Evolutionary conservation across 805 yeast species (phyloP).

Genomic region (Starmera amethionina): DNA sequence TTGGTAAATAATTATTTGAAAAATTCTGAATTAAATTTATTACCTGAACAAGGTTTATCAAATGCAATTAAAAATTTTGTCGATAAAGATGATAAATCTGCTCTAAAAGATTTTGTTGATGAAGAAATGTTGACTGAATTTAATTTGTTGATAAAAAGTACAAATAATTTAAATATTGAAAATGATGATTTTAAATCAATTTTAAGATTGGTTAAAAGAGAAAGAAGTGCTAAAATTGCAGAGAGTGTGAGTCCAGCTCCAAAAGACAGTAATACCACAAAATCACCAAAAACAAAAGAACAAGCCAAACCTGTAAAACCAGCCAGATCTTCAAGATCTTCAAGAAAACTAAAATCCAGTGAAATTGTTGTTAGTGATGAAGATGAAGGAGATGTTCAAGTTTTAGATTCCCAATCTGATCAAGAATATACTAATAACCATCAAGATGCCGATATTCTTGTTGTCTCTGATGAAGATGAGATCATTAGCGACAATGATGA

Average conservation of each 20-base stretch:
- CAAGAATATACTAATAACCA: background rate
- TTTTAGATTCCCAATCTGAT: background rate
- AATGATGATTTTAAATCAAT: slow-evolving; percentile 28
- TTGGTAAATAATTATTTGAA: slow-evolving; percentile 55
- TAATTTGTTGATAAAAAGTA: slow-evolving; percentile 32
- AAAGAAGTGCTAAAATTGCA: slow-evolving; percentile 3
- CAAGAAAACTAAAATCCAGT: background rate
- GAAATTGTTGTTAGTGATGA: slow-evolving; percentile 22
- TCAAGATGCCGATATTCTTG: background rate
- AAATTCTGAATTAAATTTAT: slow-evolving; percentile 52
- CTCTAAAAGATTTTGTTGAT: slow-evolving; percentile 55
- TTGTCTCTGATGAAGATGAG: slow-evolving; percentile 1
- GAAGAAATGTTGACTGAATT: slow-evolving; percentile 45
- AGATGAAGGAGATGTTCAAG: slow-evolving; percentile 7
- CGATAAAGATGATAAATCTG: slow-evolving; percentile 72
- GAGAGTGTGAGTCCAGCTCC: background rate
- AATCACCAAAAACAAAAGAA: background rate
- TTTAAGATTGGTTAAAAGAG: slow-evolving; percentile 27
- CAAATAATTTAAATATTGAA: slow-evolving; percentile 27
- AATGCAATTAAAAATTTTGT: slow-evolving; percentile 65
- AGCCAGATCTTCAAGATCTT: background rate
- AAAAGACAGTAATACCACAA: background rate
- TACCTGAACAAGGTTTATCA: slow-evolving; percentile 69
- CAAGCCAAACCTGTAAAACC: background rate
- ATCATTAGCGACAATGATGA: background rate